phyloP scores from a whole-genome alignment of 352 stramenopile genomes.

The Pythium folliculosum region DNA sequence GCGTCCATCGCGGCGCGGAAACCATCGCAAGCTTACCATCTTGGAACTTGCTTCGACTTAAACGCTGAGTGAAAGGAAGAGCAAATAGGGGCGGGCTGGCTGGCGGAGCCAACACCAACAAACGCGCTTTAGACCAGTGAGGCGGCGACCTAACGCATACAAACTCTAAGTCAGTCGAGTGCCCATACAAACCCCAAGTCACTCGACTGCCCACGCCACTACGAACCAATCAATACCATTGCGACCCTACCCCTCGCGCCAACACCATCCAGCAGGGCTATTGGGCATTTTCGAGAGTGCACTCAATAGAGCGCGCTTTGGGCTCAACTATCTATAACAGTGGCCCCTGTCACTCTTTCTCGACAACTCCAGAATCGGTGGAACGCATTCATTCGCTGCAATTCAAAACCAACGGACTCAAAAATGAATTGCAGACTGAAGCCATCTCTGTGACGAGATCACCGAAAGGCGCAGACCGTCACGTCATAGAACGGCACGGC shows the following conservation, averaged over 20 bases:
- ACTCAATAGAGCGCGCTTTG: slow-evolving; percentile 16
- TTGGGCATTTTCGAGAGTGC: slow-evolving; percentile 11
- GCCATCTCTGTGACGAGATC: not conserved
- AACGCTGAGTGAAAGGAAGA: slow-evolving; percentile 87
- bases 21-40: slow-evolving; percentile 61
- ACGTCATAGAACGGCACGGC: slow-evolving; percentile 13
- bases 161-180: slow-evolving; percentile 47
- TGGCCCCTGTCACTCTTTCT: slow-evolving; percentile 13
- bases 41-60: slow-evolving; percentile 86
- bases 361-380: not conserved
- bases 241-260: slow-evolving; percentile 26
- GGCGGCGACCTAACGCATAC: slow-evolving; percentile 45
- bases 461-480: slow-evolving; percentile 12
- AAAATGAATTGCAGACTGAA: not conserved
- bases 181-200: slow-evolving; percentile 69
- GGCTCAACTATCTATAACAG: not conserved
- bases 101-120: slow-evolving; percentile 35
- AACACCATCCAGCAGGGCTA: slow-evolving; percentile 13
- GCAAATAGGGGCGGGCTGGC: slow-evolving; percentile 52
- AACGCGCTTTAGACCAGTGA: slow-evolving; percentile 35
- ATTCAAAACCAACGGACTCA: not conserved
- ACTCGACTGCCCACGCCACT: slow-evolving; percentile 34
- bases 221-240: slow-evolving; percentile 65
- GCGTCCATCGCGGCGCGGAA: not conserved
- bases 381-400: not conserved